These are phyloP conservation scores for Macrophomina phaseolina DNA, from an alignment of 2,329 filamentous ascomycete species.

Conservation along the genomic window DNA sequence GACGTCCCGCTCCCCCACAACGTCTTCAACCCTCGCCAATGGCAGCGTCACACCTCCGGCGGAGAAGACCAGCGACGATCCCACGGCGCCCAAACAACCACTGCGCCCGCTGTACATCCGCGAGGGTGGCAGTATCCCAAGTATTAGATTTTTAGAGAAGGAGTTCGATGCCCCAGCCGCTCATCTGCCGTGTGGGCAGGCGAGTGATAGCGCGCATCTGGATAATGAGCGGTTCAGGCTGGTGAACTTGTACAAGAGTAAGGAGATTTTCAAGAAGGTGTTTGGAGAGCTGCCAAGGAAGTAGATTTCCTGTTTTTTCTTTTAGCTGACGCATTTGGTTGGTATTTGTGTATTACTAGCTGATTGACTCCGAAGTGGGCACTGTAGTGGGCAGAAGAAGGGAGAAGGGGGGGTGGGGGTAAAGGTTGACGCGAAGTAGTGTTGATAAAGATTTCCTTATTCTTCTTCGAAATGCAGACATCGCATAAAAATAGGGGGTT, in stretches of 20 bases:
- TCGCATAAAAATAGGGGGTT: too few species aligned
- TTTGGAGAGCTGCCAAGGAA: conserved; percentile 69
- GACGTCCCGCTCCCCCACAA: conserved; percentile 52
- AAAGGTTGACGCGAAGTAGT: too few species aligned
- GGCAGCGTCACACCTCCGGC: conserved; percentile 44
- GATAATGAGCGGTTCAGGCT: conserved; percentile 93
- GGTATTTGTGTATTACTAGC: too few species aligned
- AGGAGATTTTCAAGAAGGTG: conserved; percentile 87
- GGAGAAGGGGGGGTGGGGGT: too few species aligned
- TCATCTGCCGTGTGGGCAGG: conserved; percentile 91
- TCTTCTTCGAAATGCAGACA: too few species aligned
- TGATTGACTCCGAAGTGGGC: too few species aligned
- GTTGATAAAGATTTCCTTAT: too few species aligned
- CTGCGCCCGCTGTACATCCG: conserved; percentile 85
- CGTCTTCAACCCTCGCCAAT: conserved; percentile 58
- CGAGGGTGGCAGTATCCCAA: conserved; percentile 93
- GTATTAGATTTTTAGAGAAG: conserved; percentile 92
- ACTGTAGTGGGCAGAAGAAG: too few species aligned
- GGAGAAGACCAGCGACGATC: conserved; percentile 17
- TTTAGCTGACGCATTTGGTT: too few species aligned
- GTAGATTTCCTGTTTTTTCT: conserved; percentile 16
- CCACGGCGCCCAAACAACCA: conserved; percentile 35
- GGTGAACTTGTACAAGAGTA: conserved; percentile 85
- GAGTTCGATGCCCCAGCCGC: conserved; percentile 90
- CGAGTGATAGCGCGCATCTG: conserved; percentile 90